phyloP scores from a whole-genome alignment of 1,139 yeast genomes.

The Pichia sp. region DNA sequence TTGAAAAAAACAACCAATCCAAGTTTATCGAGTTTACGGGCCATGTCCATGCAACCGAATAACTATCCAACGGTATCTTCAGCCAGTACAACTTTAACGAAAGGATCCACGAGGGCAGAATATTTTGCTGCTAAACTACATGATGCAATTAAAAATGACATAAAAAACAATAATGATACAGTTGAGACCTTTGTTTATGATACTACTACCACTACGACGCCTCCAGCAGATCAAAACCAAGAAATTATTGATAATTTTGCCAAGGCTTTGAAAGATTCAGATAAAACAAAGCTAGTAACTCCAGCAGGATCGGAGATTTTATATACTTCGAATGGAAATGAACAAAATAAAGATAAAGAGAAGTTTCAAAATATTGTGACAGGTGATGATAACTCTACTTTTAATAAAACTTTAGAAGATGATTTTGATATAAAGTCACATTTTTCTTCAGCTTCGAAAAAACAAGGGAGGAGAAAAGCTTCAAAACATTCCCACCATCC shows the following conservation, averaged over 20 bases:
- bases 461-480: constrained; percentile 5
- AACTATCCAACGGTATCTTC: constrained; percentile 23
- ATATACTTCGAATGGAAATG: no score
- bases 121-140: constrained; percentile 92
- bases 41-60: constrained; percentile 13
- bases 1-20: constrained; percentile 19
- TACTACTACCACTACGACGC: constrained; percentile 35
- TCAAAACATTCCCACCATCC: constrained; percentile 5
- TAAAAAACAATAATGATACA: constrained; percentile 67
- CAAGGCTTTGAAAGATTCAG: constrained; percentile 2
- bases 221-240: constrained; percentile 4
- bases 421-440: constrained; percentile 15
- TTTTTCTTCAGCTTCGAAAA: constrained; percentile 15
- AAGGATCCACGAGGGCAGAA: constrained; percentile 63
- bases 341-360: constrained; percentile 5
- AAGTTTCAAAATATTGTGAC: constrained; percentile 8
- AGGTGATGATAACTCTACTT: constrained; percentile 5
- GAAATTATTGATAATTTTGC: constrained; percentile 3
- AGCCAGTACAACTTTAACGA: constrained; percentile 23
- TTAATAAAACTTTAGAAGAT: constrained; percentile 14
- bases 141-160: constrained; percentile 81
- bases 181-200: constrained; percentile 95
- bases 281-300: not conserved
- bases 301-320: not conserved
- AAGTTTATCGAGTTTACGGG: constrained; percentile 22